A percentile compares a stretch with the other conserved stretches of the same genome.
Evolutionary conservation across 2,329 filamentous ascomycete genomes (phyloP).

Genomic region (Penicillium sclerotiorum): DNA sequence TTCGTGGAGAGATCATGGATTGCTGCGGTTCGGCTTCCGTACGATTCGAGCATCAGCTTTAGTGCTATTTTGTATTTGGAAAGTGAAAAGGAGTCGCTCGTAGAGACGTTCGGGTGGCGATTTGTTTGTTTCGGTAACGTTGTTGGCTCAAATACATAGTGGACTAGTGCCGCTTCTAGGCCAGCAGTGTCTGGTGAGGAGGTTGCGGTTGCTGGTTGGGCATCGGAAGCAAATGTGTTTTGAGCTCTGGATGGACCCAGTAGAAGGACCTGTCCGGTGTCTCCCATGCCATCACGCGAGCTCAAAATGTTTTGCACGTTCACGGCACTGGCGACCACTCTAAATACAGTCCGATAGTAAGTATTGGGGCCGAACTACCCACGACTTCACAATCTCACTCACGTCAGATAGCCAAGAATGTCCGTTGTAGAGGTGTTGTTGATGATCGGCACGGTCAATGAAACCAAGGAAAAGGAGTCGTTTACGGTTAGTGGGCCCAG

Average conservation of each 20-base stretch:
- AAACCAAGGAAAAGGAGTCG: constrained; percentile 72
- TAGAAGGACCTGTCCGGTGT: constrained; percentile 70
- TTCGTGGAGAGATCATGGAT: constrained; percentile 67
- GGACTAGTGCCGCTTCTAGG: constrained; percentile 42
- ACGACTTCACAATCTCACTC: constrained; percentile 57
- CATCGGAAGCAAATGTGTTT: constrained; percentile 61
- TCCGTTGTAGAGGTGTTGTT: constrained; percentile 64
- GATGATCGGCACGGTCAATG: constrained; percentile 77
- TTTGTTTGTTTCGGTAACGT: constrained; percentile 40
- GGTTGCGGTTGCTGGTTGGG: constrained; percentile 20
- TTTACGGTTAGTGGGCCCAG: constrained; percentile 77
- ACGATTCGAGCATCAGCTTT: constrained; percentile 59
- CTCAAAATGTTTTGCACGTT: constrained; percentile 49
- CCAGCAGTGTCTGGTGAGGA: constrained; percentile 43
- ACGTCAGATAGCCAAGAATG: constrained; percentile 80
- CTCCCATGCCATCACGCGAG: constrained; percentile 53
- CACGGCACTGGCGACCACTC: constrained; percentile 56
- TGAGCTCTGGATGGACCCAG: constrained; percentile 67
- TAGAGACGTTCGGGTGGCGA: constrained; percentile 24
- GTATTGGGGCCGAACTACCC: background rate
- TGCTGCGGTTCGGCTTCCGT: constrained; percentile 63
- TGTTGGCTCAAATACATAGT: constrained; percentile 64
- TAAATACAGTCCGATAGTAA: constrained; percentile 1
- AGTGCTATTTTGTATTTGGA: constrained; percentile 65
- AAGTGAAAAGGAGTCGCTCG: constrained; percentile 61